Base-by-base conservation (phyloP, 768 basidiomycete genomes). In the Psilocybe sp. region DNA sequence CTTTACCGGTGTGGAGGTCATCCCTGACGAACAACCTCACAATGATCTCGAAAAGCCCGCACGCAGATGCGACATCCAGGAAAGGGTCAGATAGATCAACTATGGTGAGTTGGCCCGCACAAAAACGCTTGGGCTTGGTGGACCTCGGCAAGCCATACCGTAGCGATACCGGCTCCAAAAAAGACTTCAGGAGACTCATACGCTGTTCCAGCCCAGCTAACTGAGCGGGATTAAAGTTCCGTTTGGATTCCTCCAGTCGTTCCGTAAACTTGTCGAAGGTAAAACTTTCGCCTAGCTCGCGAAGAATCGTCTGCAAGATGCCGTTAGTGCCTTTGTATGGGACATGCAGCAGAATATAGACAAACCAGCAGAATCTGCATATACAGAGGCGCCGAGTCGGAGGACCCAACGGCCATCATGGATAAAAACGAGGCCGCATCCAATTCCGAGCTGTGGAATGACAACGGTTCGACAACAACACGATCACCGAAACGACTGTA, bases 81-180 rank as follows among this genome's bases (percentile, higher is more conserved):
- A 89, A 89, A 0, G 87, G 84, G 49, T 87, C 87, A 0, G 87
- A 86, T 0, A 88, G 68, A 53, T 89, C 87, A 3, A 88, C 61
- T 9, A 89, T 82, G 0, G 84, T 87, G 4, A 89, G 53, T 50
- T 81, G 77, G 0, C 85, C 85, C 0, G 74, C 55, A 0, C 59
- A 65, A 55, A 88, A 89, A 0, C 82, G 76, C 1, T 46, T 51
- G n/a, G 28, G 56, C 10, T 49, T 20, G 7, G 35, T 51, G 14
- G 40, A 20, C 15, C 41, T 41, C n/a, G n/a, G n/a, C n/a, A n/a
- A n/a, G n/a, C n/a, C n/a, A n/a, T n/a, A n/a, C n/a, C n/a, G n/a
- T n/a, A n/a, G n/a, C n/a, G n/a, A n/a, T 9, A 39, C 36, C 0
- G 58, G 52, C 8, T 76, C 75, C 46, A 86, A 58, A 48, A 88